Conservation (phyloP, 73 alveolate genomes). For the Breviolum minutum region DNA sequence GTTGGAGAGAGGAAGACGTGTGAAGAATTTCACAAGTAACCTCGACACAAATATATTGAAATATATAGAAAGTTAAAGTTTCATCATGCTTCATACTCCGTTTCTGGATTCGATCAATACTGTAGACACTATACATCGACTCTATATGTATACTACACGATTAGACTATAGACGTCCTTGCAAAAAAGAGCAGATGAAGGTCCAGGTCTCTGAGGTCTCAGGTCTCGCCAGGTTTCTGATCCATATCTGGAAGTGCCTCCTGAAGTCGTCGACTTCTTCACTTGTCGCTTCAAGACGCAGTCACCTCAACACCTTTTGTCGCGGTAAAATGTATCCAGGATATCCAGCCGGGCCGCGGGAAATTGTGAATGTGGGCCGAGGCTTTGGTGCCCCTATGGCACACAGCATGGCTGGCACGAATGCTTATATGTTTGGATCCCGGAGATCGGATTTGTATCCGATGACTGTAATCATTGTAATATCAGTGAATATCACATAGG, state of each 20-base stretch:
- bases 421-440: constrained; percentile 91
- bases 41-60: no score
- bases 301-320: neutral
- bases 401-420: constrained; percentile 98
- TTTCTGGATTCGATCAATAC: neutral
- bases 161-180: no score
- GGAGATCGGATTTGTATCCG: neutral
- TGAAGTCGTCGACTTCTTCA: constrained; percentile 43
- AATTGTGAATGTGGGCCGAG: constrained; percentile 63
- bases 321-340: no score
- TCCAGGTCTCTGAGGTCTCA: neutral
- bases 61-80: no score
- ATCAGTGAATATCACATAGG: no score
- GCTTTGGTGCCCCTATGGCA: constrained; percentile 99
- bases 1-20: no score
- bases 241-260: neutral
- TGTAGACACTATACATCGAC: no score
- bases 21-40: no score
- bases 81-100: neutral
- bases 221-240: neutral
- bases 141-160: no score
- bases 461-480: neutral
- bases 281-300: constrained; percentile 60
- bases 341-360: neutral
- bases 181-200: neutral